These are phyloP conservation scores for Aspergillus thermomutatus DNA, from an alignment of 2,329 filamentous ascomycete species.

Conservation along the genomic window DNA sequence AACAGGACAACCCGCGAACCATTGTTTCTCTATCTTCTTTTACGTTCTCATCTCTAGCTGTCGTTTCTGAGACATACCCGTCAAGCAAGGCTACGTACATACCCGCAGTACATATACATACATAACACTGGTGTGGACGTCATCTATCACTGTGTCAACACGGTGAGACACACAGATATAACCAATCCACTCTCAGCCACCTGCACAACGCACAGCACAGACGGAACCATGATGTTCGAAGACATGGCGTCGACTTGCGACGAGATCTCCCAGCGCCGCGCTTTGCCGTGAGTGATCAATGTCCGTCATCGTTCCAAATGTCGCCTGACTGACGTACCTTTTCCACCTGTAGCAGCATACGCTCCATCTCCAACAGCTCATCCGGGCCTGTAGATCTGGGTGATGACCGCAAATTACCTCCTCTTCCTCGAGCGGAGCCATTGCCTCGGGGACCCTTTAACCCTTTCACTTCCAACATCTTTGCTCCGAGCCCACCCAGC, in stretches of 20 bases:
- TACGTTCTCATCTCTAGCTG: neutral
- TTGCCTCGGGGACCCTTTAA: conserved; percentile 38
- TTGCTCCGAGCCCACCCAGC: conserved; percentile 31
- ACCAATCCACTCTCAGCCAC: conserved; percentile 12
- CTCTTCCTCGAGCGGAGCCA: conserved; percentile 36
- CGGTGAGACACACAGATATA: conserved; percentile 1
- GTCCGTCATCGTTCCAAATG: neutral
- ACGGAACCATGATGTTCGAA: conserved; percentile 25
- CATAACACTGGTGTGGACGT: neutral
- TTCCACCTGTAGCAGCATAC: conserved; percentile 16
- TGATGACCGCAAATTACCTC: conserved; percentile 36
- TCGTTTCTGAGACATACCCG: conserved; percentile 6
- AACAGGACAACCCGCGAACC: neutral
- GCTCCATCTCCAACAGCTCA: conserved; percentile 19
- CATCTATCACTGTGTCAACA: neutral
- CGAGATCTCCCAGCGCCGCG: conserved; percentile 29
- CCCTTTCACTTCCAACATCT: conserved; percentile 28
- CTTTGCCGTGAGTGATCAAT: conserved; percentile 32
- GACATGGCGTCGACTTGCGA: conserved; percentile 29
- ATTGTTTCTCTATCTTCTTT: neutral
- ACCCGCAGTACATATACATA: conserved; percentile 6
- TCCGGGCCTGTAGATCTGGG: conserved; percentile 25
- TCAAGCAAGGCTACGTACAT: neutral
- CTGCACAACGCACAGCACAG: neutral
- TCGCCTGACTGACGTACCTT: neutral